Percentiles rank a stretch among this genome's conserved stretches.
Evolutionary conservation across 768 basidiomycete genomes (phyloP).

Genomic region (Collybiopsis luxurians): DNA sequence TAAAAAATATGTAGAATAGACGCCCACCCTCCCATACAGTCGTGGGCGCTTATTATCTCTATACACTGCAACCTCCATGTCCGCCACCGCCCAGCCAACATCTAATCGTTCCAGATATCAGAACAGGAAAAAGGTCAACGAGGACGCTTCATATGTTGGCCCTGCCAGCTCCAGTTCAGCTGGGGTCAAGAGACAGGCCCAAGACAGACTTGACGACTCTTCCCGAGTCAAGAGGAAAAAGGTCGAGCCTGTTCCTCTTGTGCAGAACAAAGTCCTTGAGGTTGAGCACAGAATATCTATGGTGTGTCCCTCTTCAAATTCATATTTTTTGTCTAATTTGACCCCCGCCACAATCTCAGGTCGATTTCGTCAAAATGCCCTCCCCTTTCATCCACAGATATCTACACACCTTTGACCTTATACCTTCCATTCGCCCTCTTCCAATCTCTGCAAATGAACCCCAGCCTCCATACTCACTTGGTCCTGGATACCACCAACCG

Average conservation of each 20-base stretch:
- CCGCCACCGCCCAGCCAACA: conserved; percentile 17
- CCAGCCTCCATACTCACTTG: conserved; percentile 61
- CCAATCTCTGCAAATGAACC: conserved; percentile 67
- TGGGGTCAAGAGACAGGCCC: conserved; percentile 63
- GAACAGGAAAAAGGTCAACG: conserved; percentile 59
- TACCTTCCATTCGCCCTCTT: conserved; percentile 68
- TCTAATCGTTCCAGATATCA: conserved; percentile 60
- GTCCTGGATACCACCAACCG: conserved; percentile 41
- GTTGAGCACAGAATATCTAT: conserved; percentile 21
- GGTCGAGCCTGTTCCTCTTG: conserved; percentile 43
- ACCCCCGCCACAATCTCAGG: conserved; percentile 34
- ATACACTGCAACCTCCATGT: conserved; percentile 3
- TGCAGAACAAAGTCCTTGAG: conserved; percentile 16
- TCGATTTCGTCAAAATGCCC: conserved; percentile 77
- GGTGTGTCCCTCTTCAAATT: conserved; percentile 18
- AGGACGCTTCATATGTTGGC: conserved; percentile 71
- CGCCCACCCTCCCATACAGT: too few species aligned
- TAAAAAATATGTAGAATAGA: too few species aligned
- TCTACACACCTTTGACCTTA: conserved; percentile 67
- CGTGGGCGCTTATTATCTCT: too few species aligned
- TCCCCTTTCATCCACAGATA: conserved; percentile 65
- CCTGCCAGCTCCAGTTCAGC: conserved; percentile 35
- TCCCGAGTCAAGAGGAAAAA: conserved; percentile 73
- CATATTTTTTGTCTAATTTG: neutral
- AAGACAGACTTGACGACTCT: conserved; percentile 66